Conservation (phyloP, 2,329 filamentous ascomycete species). For the Aspergillus brunneoviolaceus region DNA sequence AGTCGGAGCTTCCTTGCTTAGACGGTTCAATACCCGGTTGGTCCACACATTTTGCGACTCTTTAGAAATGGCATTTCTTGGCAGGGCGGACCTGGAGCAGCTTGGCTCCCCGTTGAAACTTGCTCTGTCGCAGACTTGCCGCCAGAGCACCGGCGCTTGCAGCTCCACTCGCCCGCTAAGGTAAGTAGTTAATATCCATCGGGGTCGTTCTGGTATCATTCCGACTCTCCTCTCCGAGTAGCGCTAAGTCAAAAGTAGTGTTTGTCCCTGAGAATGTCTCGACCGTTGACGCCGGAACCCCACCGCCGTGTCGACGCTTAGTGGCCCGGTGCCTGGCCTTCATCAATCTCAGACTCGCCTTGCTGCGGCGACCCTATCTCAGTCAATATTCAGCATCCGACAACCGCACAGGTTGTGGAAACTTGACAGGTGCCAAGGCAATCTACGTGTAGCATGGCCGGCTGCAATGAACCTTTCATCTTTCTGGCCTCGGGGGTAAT, state of each 20-base stretch:
- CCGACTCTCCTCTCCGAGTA: constrained; percentile 13
- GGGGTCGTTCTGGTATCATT: constrained; percentile 9
- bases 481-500: constrained; percentile 11
- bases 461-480: constrained; percentile 19
- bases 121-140: constrained; percentile 27
- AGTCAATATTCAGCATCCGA: constrained; percentile 28
- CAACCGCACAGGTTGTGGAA: constrained; percentile 10
- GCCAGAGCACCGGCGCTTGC: constrained; percentile 15
- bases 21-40: background rate
- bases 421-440: constrained; percentile 14
- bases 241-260: constrained; percentile 16
- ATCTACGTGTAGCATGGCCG: constrained; percentile 21
- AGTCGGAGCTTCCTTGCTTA: background rate
- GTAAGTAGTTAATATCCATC: constrained; percentile 2
- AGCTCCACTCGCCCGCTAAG: constrained; percentile 15
- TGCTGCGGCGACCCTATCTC: constrained; percentile 18
- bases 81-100: constrained; percentile 17
- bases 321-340: constrained; percentile 18
- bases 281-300: constrained; percentile 3
- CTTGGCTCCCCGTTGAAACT: constrained; percentile 28
- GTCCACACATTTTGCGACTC: background rate
- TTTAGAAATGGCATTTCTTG: constrained; percentile 18
- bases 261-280: constrained; percentile 15
- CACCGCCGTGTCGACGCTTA: constrained; percentile 12
- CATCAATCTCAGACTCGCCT: constrained; percentile 32